These are phyloP conservation scores for Alopecurus myosuroides DNA, from an alignment of 176 grass and related monocot species.

Conservation along the genomic window DNA sequence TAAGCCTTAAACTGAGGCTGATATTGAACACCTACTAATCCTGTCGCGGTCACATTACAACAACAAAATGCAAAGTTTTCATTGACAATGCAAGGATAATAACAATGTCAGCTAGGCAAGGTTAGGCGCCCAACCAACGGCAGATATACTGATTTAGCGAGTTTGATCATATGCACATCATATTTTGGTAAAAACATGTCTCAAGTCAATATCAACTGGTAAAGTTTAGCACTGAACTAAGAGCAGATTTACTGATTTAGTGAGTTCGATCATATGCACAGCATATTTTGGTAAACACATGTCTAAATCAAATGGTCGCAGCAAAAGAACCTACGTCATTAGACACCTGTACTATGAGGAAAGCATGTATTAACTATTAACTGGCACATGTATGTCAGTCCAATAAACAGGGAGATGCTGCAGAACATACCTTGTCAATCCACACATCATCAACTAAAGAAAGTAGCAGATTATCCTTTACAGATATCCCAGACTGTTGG, in stretches of 20 bases:
- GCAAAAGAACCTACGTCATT: not conserved
- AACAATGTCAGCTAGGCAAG: not conserved
- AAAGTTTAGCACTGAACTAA: slow-evolving; percentile 9
- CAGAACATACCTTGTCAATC: slow-evolving; percentile 75
- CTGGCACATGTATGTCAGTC: not conserved
- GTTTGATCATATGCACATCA: not conserved
- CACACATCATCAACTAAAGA: slow-evolving; percentile 88
- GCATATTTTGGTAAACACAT: not conserved
- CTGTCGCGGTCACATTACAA: not conserved
- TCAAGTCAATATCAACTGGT: not conserved
- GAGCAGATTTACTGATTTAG: not conserved
- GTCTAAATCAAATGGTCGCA: not conserved
- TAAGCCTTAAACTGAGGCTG: not conserved
- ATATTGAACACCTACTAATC: slow-evolving; percentile 3
- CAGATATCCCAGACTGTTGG: slow-evolving; percentile 72
- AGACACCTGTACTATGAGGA: not conserved
- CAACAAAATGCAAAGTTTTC: not conserved
- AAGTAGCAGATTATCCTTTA: slow-evolving; percentile 85
- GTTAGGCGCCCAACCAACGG: not conserved
- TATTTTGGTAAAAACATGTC: slow-evolving; percentile 1
- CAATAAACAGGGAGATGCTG: not conserved
- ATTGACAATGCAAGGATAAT: not conserved
- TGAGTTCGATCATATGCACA: not conserved
- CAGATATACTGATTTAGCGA: not conserved
- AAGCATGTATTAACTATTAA: not conserved